A percentile compares a stretch with the other conserved stretches of the same genome.
Evolutionary conservation across 2,329 filamentous ascomycete genomes (phyloP).

Genomic region (Xylariaceae sp.): DNA sequence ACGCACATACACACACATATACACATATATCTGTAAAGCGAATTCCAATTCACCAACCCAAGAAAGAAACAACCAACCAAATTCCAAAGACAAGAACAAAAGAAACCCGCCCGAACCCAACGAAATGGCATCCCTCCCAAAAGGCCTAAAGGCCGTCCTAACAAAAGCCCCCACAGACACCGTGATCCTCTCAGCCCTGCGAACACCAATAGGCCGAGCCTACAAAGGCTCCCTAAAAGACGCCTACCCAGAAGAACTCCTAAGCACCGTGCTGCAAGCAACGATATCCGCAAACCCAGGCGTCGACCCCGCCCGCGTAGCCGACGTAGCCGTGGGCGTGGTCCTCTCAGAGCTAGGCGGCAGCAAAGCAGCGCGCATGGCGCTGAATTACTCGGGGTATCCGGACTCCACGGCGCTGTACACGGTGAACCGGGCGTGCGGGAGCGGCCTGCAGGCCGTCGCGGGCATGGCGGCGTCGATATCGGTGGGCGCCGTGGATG

Average conservation of each 20-base stretch:
- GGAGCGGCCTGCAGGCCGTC: slow-evolving; percentile 72
- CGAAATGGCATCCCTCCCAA: slow-evolving; percentile 41
- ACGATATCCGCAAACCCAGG: slow-evolving; percentile 69
- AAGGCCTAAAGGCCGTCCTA: slow-evolving; percentile 71
- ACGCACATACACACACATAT: too few species aligned
- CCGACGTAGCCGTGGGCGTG: slow-evolving; percentile 80
- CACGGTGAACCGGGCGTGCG: slow-evolving; percentile 86
- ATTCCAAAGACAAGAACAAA: neutral
- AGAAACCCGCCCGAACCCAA: neutral
- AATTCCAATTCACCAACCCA: too few species aligned
- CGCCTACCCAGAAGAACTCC: slow-evolving; percentile 85
- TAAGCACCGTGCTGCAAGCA: slow-evolving; percentile 61
- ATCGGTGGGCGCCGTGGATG: slow-evolving; percentile 64
- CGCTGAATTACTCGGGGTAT: slow-evolving; percentile 77
- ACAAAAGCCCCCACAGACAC: slow-evolving; percentile 75
- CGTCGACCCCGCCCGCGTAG: slow-evolving; percentile 57
- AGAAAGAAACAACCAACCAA: neutral
- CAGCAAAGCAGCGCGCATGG: slow-evolving; percentile 86
- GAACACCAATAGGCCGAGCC: slow-evolving; percentile 79
- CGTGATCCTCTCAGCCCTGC: slow-evolving; percentile 84
- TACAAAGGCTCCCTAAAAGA: slow-evolving; percentile 82
- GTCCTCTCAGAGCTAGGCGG: slow-evolving; percentile 89
- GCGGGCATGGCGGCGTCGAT: slow-evolving; percentile 72
- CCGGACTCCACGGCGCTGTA: slow-evolving; percentile 69
- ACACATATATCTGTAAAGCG: too few species aligned